A percentile compares a stretch with the other conserved stretches of the same genome.
Conservation (phyloP, 2,329 filamentous ascomycete genomes). For the Xylariaceae sp. region DNA sequence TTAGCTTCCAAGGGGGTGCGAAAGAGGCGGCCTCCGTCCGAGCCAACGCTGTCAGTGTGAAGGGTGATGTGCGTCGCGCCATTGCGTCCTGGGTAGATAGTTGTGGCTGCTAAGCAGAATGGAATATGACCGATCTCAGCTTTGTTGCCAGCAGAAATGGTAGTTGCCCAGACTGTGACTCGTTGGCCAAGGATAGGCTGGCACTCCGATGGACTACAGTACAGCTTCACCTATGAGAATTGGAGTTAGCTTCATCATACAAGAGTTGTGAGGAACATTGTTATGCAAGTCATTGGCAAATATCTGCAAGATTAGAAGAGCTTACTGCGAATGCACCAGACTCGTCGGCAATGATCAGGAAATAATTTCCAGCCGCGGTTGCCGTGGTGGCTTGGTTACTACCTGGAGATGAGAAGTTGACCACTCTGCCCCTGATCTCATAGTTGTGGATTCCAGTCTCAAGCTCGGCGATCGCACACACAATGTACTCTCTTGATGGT, state of each 20-base stretch:
- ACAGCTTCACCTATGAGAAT: constrained; percentile 41
- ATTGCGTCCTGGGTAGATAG: constrained; percentile 56
- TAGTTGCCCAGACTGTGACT: constrained; percentile 54
- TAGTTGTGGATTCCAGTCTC: constrained; percentile 47
- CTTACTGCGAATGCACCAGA: constrained; percentile 50
- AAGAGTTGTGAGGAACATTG: neutral
- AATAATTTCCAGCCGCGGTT: constrained; percentile 45
- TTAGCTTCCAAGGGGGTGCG: constrained; percentile 44
- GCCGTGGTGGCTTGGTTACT: constrained; percentile 39
- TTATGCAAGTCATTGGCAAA: neutral
- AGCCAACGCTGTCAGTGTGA: constrained; percentile 39
- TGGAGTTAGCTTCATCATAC: no score
- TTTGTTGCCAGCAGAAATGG: constrained; percentile 46
- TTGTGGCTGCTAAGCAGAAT: constrained; percentile 46
- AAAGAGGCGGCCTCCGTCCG: constrained; percentile 39
- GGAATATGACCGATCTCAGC: constrained; percentile 28
- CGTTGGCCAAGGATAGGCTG: constrained; percentile 48
- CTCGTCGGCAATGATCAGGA: constrained; percentile 53
- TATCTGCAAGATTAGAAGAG: neutral
- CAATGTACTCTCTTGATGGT: constrained; percentile 44
- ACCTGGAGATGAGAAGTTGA: constrained; percentile 46
- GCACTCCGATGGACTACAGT: constrained; percentile 40
- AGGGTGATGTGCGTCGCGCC: constrained; percentile 51
- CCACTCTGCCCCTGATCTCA: constrained; percentile 51
- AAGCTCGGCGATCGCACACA: constrained; percentile 44